phyloP scores from a whole-genome alignment of 495 filamentous ascomycete species.

The Massariosphaeria phaeospora region DNA sequence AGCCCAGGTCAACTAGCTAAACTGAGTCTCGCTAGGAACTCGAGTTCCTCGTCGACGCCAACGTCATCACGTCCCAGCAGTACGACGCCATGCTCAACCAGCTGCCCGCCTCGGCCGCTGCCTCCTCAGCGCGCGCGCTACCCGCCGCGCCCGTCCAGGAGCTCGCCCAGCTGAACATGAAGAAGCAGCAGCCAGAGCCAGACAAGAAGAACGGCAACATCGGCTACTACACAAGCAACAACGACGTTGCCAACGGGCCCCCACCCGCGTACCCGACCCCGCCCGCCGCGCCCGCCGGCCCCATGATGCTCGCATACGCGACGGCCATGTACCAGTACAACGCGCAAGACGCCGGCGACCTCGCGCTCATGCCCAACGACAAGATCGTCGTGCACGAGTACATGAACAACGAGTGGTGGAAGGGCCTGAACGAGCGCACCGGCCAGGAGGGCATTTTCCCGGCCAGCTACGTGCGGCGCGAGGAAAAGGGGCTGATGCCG shows the following conservation, averaged over 20 bases:
- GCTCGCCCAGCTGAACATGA: constrained; percentile 43
- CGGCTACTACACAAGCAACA: constrained; percentile 45
- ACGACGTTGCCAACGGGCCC: constrained; percentile 44
- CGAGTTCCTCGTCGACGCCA: constrained; percentile 76
- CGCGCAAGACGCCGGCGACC: constrained; percentile 71
- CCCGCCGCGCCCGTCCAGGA: constrained; percentile 41
- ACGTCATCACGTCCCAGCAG: constrained; percentile 63
- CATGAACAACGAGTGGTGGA: constrained; percentile 97
- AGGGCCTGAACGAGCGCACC: constrained; percentile 75
- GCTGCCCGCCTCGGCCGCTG: constrained; percentile 53
- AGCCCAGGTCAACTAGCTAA: background rate
- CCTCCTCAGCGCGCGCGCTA: constrained; percentile 47
- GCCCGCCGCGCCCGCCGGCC: constrained; percentile 48
- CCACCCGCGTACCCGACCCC: constrained; percentile 51
- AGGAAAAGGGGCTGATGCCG: constrained; percentile 32
- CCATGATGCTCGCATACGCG: constrained; percentile 62
- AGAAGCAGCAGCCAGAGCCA: constrained; percentile 44
- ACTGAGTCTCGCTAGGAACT: constrained; percentile 64
- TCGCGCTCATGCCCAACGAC: constrained; percentile 70
- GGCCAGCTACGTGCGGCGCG: constrained; percentile 67
- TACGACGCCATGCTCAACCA: constrained; percentile 66
- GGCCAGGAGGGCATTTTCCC: constrained; percentile 88
- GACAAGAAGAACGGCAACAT: constrained; percentile 48
- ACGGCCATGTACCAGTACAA: constrained; percentile 79
- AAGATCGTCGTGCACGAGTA: constrained; percentile 74